A percentile compares a stretch with the other conserved stretches of the same genome.
Conservation (phyloP, 306 rosid genomes). For the Prosopis cineraria region DNA sequence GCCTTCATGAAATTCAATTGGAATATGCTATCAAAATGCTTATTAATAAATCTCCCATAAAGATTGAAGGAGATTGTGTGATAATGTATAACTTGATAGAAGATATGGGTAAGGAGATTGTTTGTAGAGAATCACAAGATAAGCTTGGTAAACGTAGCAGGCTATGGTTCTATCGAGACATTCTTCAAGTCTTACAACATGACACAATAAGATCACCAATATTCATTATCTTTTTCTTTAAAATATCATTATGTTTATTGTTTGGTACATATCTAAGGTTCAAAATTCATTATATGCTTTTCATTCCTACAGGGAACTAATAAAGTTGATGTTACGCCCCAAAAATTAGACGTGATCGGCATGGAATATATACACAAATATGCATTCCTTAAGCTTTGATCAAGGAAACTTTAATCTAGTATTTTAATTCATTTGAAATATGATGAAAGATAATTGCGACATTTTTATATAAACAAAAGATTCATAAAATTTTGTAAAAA, state of each 20-base stretch:
- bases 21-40: background rate
- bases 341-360: too few relatives aligned
- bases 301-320: background rate
- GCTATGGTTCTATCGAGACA: background rate
- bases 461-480: too few relatives aligned
- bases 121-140: background rate
- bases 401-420: too few relatives aligned
- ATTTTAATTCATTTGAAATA: too few relatives aligned
- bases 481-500: too few relatives aligned
- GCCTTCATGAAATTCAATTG: too few relatives aligned
- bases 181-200: background rate
- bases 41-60: background rate
- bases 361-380: too few relatives aligned
- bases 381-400: too few relatives aligned
- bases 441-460: too few relatives aligned
- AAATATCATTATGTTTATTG: background rate
- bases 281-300: background rate
- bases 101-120: background rate
- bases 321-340: too few relatives aligned
- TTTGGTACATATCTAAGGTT: background rate
- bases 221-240: background rate
- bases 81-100: slow-evolving; percentile 1
- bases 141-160: background rate
- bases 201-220: background rate
- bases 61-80: background rate